phyloP scores from a whole-genome alignment of 106 monocot species.

The Agapanthus africanus region DNA sequence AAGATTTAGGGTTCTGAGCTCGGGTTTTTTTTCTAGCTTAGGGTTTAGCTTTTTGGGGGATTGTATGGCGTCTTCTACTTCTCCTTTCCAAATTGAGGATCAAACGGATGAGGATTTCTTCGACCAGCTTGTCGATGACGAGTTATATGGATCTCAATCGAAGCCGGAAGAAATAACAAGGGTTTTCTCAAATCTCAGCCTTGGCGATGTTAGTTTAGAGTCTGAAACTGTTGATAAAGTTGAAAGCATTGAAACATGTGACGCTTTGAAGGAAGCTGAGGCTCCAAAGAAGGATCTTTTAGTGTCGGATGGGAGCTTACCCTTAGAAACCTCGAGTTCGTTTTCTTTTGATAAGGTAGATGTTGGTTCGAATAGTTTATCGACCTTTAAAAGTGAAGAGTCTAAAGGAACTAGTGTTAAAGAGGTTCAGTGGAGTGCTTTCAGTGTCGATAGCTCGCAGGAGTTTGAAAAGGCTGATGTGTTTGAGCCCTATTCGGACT shows the following conservation, averaged over 20 bases:
- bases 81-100: slow-evolving; percentile 39
- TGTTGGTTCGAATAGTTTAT: neutral
- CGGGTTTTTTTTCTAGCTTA: neutral
- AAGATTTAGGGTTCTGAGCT: neutral
- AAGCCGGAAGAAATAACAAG: slow-evolving; percentile 9
- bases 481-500: slow-evolving; percentile 40
- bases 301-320: neutral
- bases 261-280: neutral
- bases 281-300: slow-evolving; percentile 9
- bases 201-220: slow-evolving; percentile 23
- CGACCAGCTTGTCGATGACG: slow-evolving; percentile 69
- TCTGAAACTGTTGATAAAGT: slow-evolving; percentile 6
- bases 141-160: slow-evolving; percentile 20
- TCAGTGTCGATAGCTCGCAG: slow-evolving; percentile 21
- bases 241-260: slow-evolving; percentile 9
- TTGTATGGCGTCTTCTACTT: slow-evolving; percentile 1
- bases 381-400: slow-evolving; percentile 20
- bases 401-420: slow-evolving; percentile 53
- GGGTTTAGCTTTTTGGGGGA: neutral
- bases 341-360: neutral
- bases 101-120: slow-evolving; percentile 96
- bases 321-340: neutral
- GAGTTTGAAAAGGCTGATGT: slow-evolving; percentile 19
- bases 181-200: slow-evolving; percentile 37
- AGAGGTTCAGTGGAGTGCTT: slow-evolving; percentile 81